Evolutionary conservation across 768 basidiomycete species (phyloP).

Genomic region (Cystofilobasidium bisporidii): DNA sequence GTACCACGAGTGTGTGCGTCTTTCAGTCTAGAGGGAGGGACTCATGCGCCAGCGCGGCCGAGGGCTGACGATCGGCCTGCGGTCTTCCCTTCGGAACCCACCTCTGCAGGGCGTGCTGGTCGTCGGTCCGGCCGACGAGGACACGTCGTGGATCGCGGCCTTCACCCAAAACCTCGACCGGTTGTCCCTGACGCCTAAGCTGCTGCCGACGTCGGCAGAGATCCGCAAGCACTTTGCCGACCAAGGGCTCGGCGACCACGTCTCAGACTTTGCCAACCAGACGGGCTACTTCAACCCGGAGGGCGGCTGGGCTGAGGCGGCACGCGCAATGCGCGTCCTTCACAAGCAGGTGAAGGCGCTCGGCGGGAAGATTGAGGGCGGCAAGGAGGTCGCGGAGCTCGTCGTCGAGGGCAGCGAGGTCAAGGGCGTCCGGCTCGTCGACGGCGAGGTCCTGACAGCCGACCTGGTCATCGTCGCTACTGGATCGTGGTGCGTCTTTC

Average conservation of each 20-base stretch:
- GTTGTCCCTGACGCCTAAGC: background rate
- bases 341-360: constrained; percentile 50
- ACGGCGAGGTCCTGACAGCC: constrained; percentile 43
- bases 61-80: no score
- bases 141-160: background rate
- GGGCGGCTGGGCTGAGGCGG: constrained; percentile 76
- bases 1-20: background rate
- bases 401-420: constrained; percentile 38
- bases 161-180: background rate
- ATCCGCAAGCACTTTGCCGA: background rate
- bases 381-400: constrained; percentile 52
- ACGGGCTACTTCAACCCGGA: constrained; percentile 62
- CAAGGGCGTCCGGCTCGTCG: constrained; percentile 53
- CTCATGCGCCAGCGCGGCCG: no score
- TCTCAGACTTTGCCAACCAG: constrained; percentile 32
- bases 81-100: background rate
- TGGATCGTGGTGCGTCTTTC: constrained; percentile 56
- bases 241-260: background rate
- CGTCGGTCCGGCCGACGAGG: background rate
- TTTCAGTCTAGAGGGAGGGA: no score
- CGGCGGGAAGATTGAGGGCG: constrained; percentile 53
- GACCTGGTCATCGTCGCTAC: constrained; percentile 50
- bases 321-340: constrained; percentile 53
- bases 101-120: background rate
- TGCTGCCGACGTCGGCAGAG: background rate